Base-by-base conservation (phyloP, 345 rosid species). In the Xanthoceras sorbifolium region DNA sequence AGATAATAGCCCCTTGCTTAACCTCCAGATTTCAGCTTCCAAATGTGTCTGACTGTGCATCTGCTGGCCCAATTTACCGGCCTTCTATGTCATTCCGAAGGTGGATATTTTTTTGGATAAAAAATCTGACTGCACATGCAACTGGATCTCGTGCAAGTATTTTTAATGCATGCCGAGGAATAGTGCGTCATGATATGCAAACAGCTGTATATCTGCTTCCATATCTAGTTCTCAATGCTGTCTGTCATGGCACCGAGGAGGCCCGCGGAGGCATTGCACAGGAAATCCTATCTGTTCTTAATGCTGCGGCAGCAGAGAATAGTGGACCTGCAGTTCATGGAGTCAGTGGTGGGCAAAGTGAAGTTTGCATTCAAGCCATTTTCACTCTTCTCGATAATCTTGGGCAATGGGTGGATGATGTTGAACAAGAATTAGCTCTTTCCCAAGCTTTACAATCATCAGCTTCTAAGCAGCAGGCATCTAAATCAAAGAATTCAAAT, bases 11-110 rank as follows among this genome's bases (percentile, higher is more conserved):
- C 63, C 99, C 98, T 69, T 93, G 98, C 82, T 84, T 93, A 82
- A 95, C 98, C 50, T 95, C 99, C 82, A 88, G 97, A 81, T 93
- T 93, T 85, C 98, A 90, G 87, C 98, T 93, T 83, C 98, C 96
- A 66, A 89, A 84, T 85, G 92, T 83, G 74, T 85, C 91, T 79
- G 96, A 93, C 82, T 87, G 89, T 40, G 80, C 93, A 64, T 88
- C 89, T 66, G 59, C 82, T 66, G 97, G 94, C 64, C 89, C 98
- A 82, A 90, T 95, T 76, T 93, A 95, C 82, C 85, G 84, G 67
- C 95, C 99, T 80, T 87, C 93, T 36, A 92, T 95, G 99, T 93
- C 98, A 74, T 93, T 95, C 85, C 85, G 99, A 79, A 90, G 96
- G 85, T 95, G 99, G 99, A 84, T 95, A 74, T 90, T 85, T 78